Evolutionary conservation across 306 rosid genomes (phyloP).

Genomic region (Acacia melanoxylon): DNA sequence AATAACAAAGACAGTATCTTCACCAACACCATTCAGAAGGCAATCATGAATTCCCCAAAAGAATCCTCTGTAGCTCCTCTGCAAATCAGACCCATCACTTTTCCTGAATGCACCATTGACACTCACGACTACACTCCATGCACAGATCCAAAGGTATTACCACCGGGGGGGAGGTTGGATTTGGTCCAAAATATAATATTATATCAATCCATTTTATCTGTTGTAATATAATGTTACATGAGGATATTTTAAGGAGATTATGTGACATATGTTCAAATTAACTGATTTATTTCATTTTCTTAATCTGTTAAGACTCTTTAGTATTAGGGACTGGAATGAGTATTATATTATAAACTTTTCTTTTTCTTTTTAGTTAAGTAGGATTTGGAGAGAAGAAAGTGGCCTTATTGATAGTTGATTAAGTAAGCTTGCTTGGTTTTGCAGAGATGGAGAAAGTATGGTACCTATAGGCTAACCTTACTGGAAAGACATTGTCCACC

Average conservation of each 20-base stretch:
- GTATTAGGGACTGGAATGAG: background rate
- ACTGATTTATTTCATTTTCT: no score
- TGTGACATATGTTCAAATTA: no score
- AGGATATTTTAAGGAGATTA: no score
- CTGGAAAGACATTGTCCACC: constrained; percentile 99
- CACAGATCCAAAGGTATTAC: constrained; percentile 91
- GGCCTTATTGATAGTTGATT: background rate
- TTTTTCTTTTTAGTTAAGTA: constrained; percentile 3
- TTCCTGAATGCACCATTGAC: constrained; percentile 68
- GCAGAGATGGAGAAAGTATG: constrained; percentile 93
- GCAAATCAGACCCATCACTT: constrained; percentile 47
- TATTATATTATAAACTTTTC: background rate
- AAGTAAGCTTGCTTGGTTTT: constrained; percentile 30
- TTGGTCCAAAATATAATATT: no score
- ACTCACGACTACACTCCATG: constrained; percentile 96
- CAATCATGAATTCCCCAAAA: constrained; percentile 40
- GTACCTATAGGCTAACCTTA: constrained; percentile 73
- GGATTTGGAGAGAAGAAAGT: background rate
- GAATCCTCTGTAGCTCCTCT: constrained; percentile 50
- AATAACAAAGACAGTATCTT: constrained; percentile 37
- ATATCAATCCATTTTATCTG: no score
- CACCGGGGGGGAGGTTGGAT: no score
- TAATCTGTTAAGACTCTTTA: no score
- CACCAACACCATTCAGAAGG: constrained; percentile 34
- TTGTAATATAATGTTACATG: no score